Conservation (phyloP, 345 rosid species). For the Rhizophora apiculata region DNA sequence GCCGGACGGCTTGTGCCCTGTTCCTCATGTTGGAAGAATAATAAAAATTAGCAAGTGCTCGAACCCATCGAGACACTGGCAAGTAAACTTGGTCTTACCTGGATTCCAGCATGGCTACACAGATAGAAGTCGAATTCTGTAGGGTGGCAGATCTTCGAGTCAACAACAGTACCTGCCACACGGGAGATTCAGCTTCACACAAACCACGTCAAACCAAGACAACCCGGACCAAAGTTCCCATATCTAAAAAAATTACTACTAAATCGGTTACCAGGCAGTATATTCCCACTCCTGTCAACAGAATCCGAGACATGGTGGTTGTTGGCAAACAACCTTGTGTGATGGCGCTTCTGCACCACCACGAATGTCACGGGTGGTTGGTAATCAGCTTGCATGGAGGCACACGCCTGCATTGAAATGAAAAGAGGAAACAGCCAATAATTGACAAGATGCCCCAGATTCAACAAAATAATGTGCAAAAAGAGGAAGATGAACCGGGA, state of each 20-base stretch:
- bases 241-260: neutral
- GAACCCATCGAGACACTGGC: neutral
- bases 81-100: slow-evolving; percentile 18
- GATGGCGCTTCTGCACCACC: slow-evolving; percentile 98
- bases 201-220: neutral
- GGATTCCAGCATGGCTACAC: slow-evolving; percentile 98
- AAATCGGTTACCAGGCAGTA: slow-evolving; percentile 64
- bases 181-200: neutral
- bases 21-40: neutral
- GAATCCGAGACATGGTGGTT: slow-evolving; percentile 63
- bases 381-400: no score
- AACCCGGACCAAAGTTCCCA: neutral
- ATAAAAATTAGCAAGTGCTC: neutral
- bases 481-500: no score
- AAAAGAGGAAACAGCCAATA: no score
- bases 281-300: slow-evolving; percentile 88
- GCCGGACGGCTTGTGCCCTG: slow-evolving; percentile 98
- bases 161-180: slow-evolving; percentile 79
- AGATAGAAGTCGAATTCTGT: slow-evolving; percentile 93
- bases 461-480: no score
- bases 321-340: slow-evolving; percentile 90
- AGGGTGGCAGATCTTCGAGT: slow-evolving; percentile 96
- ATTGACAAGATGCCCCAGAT: no score
- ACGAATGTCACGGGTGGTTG: slow-evolving; percentile 98
- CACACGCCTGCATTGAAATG: no score